A percentile compares a stretch with the other conserved stretches of the same genome.
phyloP scores from a whole-genome alignment of 163 green algal genomes.

The Chlamydomonas reinhardtii region DNA sequence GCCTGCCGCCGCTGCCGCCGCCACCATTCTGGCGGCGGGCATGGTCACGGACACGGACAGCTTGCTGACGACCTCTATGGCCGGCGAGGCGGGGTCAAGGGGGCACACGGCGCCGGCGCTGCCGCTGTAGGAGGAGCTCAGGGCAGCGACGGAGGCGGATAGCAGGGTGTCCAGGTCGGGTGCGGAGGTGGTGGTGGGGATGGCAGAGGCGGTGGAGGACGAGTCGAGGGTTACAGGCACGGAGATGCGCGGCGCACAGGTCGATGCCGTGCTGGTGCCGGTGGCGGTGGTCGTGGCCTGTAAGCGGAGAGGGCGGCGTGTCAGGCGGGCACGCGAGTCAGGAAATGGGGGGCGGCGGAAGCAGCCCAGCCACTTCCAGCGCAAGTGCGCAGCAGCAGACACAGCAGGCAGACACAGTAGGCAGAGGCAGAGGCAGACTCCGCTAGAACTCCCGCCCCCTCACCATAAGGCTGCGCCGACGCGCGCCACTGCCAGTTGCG shows the following conservation, averaged over 20 bases:
- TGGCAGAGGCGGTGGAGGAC: neutral
- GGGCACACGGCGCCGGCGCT: neutral
- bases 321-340: too few relatives aligned
- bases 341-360: too few relatives aligned
- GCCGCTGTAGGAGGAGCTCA: neutral
- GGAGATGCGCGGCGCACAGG: neutral
- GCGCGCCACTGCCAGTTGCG: too few relatives aligned
- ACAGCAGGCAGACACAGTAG: too few relatives aligned
- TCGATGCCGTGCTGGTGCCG: neutral
- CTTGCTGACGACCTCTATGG: constrained; percentile 17
- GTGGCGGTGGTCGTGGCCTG: too few relatives aligned
- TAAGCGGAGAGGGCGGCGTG: too few relatives aligned
- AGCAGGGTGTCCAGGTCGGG: constrained; percentile 17
- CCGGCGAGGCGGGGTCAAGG: constrained; percentile 2
- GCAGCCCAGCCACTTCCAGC: too few relatives aligned
- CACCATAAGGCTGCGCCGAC: too few relatives aligned
- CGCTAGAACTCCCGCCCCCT: too few relatives aligned
- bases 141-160: neutral
- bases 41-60: neutral
- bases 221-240: constrained; percentile 8
- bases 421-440: too few relatives aligned
- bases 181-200: neutral
- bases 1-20: neutral
- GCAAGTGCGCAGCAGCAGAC: too few relatives aligned
- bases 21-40: neutral